These are phyloP conservation scores for Stylonectria norvegica DNA, from an alignment of 2,329 filamentous ascomycete genomes.

Conservation along the genomic window DNA sequence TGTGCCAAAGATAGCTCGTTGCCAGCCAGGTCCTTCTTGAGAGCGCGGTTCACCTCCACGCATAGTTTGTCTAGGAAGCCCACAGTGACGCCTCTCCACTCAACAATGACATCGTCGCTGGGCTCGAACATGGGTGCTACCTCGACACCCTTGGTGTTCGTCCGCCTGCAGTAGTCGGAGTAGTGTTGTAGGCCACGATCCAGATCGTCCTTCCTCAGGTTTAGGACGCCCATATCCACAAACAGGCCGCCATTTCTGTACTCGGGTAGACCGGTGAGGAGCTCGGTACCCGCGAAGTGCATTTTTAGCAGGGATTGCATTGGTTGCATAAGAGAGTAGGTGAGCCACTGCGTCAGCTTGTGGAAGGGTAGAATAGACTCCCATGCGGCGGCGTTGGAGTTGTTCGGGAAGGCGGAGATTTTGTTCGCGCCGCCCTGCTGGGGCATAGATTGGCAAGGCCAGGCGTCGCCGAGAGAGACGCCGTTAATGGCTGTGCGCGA, in stretches of 20 bases:
- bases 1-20: constrained; percentile 76
- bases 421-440: constrained; percentile 44
- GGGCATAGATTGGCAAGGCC: constrained; percentile 84
- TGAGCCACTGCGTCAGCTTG: constrained; percentile 92
- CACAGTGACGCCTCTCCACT: constrained; percentile 63
- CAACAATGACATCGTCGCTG: constrained; percentile 59
- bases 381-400: constrained; percentile 45
- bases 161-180: constrained; percentile 65
- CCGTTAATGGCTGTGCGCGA: constrained; percentile 86
- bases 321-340: constrained; percentile 88
- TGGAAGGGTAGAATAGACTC: constrained; percentile 86
- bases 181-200: constrained; percentile 65
- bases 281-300: constrained; percentile 74
- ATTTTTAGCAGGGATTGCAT: constrained; percentile 79
- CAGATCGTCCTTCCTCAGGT: constrained; percentile 65
- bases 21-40: constrained; percentile 63
- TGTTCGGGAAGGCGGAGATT: constrained; percentile 21
- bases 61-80: constrained; percentile 56
- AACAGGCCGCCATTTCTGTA: constrained; percentile 90
- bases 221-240: constrained; percentile 78
- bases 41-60: constrained; percentile 54
- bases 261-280: constrained; percentile 84
- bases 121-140: constrained; percentile 58
- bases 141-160: constrained; percentile 59
- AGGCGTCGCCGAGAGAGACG: constrained; percentile 85